These are phyloP conservation scores for Phaeosphaeriaceae sp. DNA, from an alignment of 2,329 filamentous ascomycete genomes.

Conservation along the genomic window DNA sequence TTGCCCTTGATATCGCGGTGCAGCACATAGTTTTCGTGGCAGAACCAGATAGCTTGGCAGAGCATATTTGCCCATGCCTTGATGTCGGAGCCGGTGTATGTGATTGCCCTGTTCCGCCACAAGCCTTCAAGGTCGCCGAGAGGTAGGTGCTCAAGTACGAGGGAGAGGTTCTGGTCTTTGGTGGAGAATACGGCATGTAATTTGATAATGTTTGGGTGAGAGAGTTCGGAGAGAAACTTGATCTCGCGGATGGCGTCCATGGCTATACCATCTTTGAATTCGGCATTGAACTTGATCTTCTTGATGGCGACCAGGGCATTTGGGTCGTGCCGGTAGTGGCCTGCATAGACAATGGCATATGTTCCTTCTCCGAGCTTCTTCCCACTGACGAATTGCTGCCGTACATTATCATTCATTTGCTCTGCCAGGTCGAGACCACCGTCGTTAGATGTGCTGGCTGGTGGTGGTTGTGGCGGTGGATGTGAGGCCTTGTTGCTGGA, in stretches of 20 bases:
- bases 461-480: slow-evolving; percentile 15
- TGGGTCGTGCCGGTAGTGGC: slow-evolving; percentile 76
- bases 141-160: slow-evolving; percentile 92
- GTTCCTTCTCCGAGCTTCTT: slow-evolving; percentile 95
- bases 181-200: slow-evolving; percentile 92
- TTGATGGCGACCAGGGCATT: slow-evolving; percentile 85
- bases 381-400: slow-evolving; percentile 89
- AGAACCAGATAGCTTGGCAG: slow-evolving; percentile 91
- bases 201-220: slow-evolving; percentile 93
- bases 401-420: slow-evolving; percentile 59
- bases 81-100: slow-evolving; percentile 87
- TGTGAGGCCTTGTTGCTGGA: slow-evolving; percentile 22
- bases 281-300: slow-evolving; percentile 86
- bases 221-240: slow-evolving; percentile 91
- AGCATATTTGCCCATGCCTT: slow-evolving; percentile 99
- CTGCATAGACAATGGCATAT: slow-evolving; percentile 93
- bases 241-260: slow-evolving; percentile 96
- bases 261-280: slow-evolving; percentile 88
- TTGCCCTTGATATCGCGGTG: slow-evolving; percentile 99
- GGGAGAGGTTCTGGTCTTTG: slow-evolving; percentile 94
- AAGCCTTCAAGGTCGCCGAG: slow-evolving; percentile 95
- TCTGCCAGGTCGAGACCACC: slow-evolving; percentile 51
- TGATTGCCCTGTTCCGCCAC: slow-evolving; percentile 76
- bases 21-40: slow-evolving; percentile 90
- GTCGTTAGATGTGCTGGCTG: slow-evolving; percentile 22